Evolutionary conservation across 2,329 filamentous ascomycete genomes (phyloP), one percentile per base, ranked within the genome.

Genomic region (Cyphellophora europaea): DNA sequence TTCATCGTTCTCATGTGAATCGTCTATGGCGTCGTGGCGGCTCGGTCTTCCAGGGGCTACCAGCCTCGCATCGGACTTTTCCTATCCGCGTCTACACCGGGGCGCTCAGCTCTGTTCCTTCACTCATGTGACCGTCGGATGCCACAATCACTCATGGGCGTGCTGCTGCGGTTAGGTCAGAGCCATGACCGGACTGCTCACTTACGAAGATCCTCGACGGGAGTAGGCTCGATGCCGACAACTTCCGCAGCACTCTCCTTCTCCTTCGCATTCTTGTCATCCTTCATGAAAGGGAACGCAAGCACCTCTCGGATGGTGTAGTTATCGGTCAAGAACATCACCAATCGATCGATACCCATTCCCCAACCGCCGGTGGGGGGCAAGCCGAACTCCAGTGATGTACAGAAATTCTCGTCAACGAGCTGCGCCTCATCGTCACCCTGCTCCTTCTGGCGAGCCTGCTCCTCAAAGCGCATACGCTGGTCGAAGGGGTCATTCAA

Each of bases 201-300:
- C 30, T 32, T 19, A 32, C 30, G 3, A 11, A 76, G 74, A 40
- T 72, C 77, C 57, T 82, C 77, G 43, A 70, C 76, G 18, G 71
- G 63, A 47, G 66, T 53, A 25, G 78, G 71, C 56, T 72, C 58
- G 41, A 82, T 62, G 21, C 67, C 74, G 18, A 67, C 73, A 36
- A 78, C 69, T 61, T 83, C 78, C 2, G 76, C 78, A 10, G 76
- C 75, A 41, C 65, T 56, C 32, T 39, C 28, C 38, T 44, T 44
- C 23, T 49, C 42, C 53, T 59, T 62, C 41, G 48, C 38, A 41
- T 59, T 56, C 45, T 70, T 65, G 53, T 89, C 82, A 33, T 89
- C 83, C 76, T 93, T 94, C 85, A 98, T 94, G 66, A 95, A 89
- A 8, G 91, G 91, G 77, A 98, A 98, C 6, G 89, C 79, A 44